Base-by-base conservation (phyloP, 2,329 filamentous ascomycete genomes). In the Aureobasidium vineae region DNA sequence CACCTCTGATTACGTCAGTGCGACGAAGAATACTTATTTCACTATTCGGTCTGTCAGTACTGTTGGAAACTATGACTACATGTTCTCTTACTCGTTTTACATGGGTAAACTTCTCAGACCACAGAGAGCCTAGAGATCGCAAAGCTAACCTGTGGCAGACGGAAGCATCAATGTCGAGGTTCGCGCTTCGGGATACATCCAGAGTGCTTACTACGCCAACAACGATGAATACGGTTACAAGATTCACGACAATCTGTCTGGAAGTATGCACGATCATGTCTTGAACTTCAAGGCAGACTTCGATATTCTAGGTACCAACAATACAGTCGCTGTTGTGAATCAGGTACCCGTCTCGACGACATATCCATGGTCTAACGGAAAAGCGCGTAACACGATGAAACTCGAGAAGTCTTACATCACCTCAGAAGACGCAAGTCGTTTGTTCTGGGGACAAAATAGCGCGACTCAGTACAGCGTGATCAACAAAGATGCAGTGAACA, bases 261-360 rank as follows among this genome's bases (percentile, higher is more conserved):
- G 82, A 6, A 79, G 77, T 33, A 83, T 85, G 78, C 84, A 86
- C 72, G 82, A 85, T 72, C 84, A 86, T 69, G 82, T 85, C 0
- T 70, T 85, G 43, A 84, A 82, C 69, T 85, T 80, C 76, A 85
- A 85, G 71, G 79, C 79, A 52, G 84, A 85, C 72, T 76, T 85
- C 28, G 83, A 85, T 69, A 78, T 85, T 38, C 74, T 79, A 8
- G 83, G 82, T 19, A 79, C 75, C 1, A 73, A 75, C 43, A 85
- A 84, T 72, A 81, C 78, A 1, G 65, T 73, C 59, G 66, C 72
- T 4, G 71, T 83, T 13, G 72, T 73, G 2, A 71, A 70, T 6
- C 69, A 74, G 68, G 70, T 74, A 67, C 69, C 72, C 28, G 61
- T 53, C 63, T 79, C 72, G 66, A 68, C 71, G 47, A 69, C 66